phyloP scores from a whole-genome alignment of 2,329 filamentous ascomycete species.

The Niveomyces coronatus region DNA sequence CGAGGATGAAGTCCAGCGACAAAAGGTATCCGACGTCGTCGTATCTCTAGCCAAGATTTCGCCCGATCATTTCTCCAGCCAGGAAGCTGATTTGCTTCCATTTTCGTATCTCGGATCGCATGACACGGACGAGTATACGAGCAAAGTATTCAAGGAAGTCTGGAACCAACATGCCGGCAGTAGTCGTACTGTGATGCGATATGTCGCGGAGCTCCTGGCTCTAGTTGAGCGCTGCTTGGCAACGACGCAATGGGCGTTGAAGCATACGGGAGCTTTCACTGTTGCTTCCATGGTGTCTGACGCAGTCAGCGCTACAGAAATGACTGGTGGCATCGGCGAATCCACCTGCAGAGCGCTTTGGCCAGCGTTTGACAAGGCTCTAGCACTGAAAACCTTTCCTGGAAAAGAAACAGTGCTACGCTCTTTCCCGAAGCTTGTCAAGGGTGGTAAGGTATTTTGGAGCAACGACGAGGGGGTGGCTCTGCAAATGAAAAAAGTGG shows the following conservation, averaged over 20 bases:
- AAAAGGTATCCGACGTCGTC: slow-evolving; percentile 74
- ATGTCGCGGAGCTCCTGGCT: slow-evolving; percentile 69
- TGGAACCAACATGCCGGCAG: slow-evolving; percentile 91
- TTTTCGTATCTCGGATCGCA: slow-evolving; percentile 84
- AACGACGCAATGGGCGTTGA: slow-evolving; percentile 79
- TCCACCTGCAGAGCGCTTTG: slow-evolving; percentile 57
- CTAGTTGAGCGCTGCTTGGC: slow-evolving; percentile 61
- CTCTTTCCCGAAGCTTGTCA: slow-evolving; percentile 69
- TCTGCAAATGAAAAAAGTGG: slow-evolving; percentile 67
- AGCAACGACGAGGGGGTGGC: slow-evolving; percentile 40
- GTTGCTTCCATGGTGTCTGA: slow-evolving; percentile 63
- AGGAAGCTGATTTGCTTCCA: slow-evolving; percentile 67
- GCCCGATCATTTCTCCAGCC: slow-evolving; percentile 73
- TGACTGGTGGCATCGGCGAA: slow-evolving; percentile 48
- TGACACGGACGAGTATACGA: slow-evolving; percentile 71
- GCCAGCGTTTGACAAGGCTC: slow-evolving; percentile 71
- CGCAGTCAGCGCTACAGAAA: slow-evolving; percentile 48
- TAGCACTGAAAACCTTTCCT: slow-evolving; percentile 83
- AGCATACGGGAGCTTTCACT: slow-evolving; percentile 76
- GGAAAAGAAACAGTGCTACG: slow-evolving; percentile 80
- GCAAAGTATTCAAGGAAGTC: slow-evolving; percentile 69
- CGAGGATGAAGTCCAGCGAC: slow-evolving; percentile 64
- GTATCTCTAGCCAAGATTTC: slow-evolving; percentile 76
- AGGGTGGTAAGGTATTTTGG: slow-evolving; percentile 51
- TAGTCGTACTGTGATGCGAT: slow-evolving; percentile 68